phyloP scores from a whole-genome alignment of 106 monocot species.

The Dioscorea dumetorum region DNA sequence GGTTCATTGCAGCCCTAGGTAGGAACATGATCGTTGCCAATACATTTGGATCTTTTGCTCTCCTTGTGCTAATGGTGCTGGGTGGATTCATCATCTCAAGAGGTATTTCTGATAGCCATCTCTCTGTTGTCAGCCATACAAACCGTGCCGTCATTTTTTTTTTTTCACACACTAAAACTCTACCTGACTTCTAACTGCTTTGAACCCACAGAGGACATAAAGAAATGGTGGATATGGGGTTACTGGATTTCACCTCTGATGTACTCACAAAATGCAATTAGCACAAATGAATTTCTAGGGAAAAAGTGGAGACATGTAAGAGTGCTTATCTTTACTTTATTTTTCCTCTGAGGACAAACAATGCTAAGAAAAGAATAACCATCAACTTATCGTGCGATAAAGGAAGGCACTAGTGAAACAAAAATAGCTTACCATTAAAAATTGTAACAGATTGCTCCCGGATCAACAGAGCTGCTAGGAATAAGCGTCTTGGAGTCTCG shows the following conservation, averaged over 20 bases:
- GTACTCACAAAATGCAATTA: conserved; percentile 35
- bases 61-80: conserved; percentile 21
- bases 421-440: not conserved
- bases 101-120: not conserved
- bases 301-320: conserved; percentile 38
- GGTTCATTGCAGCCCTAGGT: conserved; percentile 22
- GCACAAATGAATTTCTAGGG: conserved; percentile 40
- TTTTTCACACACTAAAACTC: no score
- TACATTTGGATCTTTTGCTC: conserved; percentile 25
- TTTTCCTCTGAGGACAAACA: no score
- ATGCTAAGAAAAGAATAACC: no score
- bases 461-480: conserved; percentile 13
- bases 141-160: no score
- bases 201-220: conserved; percentile 15
- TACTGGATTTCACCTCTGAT: conserved; percentile 43
- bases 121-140: not conserved
- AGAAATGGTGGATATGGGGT: conserved; percentile 55
- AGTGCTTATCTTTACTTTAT: no score
- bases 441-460: conserved; percentile 10
- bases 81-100: conserved; percentile 36
- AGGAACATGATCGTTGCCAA: conserved; percentile 32
- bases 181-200: no score
- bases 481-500: conserved; percentile 14
- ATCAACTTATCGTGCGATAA: no score
- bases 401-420: no score